phyloP scores from a whole-genome alignment of 2,329 filamentous ascomycete genomes.

The Pestalotiopsis sp. region DNA sequence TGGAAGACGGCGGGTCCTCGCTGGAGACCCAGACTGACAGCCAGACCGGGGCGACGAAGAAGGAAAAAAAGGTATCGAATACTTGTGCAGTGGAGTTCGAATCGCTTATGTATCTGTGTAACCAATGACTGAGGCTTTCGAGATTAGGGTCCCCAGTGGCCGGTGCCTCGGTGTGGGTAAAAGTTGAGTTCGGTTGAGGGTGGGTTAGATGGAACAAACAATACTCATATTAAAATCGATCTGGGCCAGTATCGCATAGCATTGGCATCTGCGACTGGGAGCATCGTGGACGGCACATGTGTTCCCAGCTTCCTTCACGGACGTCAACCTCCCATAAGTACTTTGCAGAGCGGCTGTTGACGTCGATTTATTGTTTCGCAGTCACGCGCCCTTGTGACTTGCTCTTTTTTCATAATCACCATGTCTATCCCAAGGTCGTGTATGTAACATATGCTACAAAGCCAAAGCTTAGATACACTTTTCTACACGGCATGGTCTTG shows the following conservation, averaged over 20 bases:
- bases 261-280: neutral
- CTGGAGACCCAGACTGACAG: neutral
- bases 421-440: neutral
- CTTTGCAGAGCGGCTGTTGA: neutral
- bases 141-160: neutral
- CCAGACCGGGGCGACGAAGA: too few species aligned
- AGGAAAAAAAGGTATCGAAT: slow-evolving; percentile 5
- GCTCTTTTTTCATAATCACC: neutral
- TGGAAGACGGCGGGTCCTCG: neutral
- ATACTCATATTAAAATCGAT: neutral
- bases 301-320: neutral
- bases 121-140: slow-evolving; percentile 1
- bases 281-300: neutral
- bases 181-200: neutral
- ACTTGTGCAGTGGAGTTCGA: slow-evolving; percentile 7
- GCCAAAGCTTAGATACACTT: neutral
- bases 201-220: neutral
- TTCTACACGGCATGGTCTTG: neutral
- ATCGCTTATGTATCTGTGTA: slow-evolving; percentile 11
- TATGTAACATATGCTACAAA: neutral
- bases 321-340: neutral
- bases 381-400: neutral
- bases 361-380: neutral
- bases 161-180: slow-evolving; percentile 3
- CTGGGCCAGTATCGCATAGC: neutral